Conservation (phyloP, 2,329 filamentous ascomycete species). For the Beauveria sp. region DNA sequence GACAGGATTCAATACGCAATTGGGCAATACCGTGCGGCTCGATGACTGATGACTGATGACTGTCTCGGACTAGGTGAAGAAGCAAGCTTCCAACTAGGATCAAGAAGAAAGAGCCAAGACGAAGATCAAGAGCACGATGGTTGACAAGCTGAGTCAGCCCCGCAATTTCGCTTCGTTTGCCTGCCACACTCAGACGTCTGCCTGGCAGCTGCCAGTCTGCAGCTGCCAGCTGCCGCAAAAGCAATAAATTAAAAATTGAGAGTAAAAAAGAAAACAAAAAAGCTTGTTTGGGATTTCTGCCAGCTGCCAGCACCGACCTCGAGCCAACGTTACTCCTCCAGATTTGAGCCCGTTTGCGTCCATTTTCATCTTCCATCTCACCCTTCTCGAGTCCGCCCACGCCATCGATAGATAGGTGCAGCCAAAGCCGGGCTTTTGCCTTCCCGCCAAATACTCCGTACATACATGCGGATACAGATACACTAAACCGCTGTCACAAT, state of each 20-base stretch:
- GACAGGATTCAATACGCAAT: constrained; percentile 8
- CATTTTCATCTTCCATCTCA: neutral
- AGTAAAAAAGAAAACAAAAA: too few species aligned
- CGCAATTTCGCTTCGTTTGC: neutral
- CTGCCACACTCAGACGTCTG: neutral
- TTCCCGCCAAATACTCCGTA: too few species aligned
- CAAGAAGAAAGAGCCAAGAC: neutral
- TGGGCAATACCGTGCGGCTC: constrained; percentile 3
- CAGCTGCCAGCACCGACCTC: neutral
- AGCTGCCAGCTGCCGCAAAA: neutral
- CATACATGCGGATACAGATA: neutral
- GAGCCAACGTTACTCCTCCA: neutral
- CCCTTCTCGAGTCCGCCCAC: neutral
- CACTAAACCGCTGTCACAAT: neutral
- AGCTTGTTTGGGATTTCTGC: neutral
- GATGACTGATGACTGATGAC: neutral
- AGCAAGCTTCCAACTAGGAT: neutral
- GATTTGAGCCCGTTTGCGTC: neutral
- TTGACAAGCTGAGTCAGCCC: constrained; percentile 6
- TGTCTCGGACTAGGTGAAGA: neutral
- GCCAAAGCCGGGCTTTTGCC: neutral
- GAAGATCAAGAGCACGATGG: neutral
- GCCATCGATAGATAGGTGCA: too few species aligned
- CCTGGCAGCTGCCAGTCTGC: neutral
- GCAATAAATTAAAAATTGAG: too few species aligned